Evolutionary conservation across 345 rosid species (phyloP).

Genomic region (Populus tremula): DNA sequence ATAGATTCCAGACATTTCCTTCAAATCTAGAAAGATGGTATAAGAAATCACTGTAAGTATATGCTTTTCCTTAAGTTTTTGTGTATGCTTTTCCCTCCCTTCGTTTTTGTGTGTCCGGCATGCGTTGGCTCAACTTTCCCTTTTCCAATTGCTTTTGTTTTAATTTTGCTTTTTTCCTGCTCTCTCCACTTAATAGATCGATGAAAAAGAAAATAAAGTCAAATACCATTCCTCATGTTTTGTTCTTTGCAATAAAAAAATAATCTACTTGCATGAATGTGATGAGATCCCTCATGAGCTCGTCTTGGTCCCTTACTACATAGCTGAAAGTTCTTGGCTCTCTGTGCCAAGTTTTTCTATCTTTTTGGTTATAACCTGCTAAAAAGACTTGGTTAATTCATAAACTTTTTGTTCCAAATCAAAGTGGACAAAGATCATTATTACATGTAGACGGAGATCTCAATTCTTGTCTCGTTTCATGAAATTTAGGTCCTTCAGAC

Average conservation of each 20-base stretch:
- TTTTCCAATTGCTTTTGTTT: background rate
- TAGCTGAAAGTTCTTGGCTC: background rate
- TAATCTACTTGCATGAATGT: background rate
- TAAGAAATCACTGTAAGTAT: constrained; percentile 28
- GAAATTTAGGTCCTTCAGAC: no score
- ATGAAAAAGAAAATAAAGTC: background rate
- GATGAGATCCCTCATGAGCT: background rate
- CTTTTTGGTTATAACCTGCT: no score
- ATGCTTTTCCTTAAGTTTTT: background rate
- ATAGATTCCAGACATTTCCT: background rate
- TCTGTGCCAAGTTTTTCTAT: background rate
- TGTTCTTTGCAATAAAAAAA: no score
- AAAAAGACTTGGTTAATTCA: no score
- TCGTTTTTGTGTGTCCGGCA: constrained; percentile 6
- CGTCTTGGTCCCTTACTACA: background rate
- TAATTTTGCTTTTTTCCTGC: background rate
- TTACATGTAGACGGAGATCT: no score
- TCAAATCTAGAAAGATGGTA: background rate
- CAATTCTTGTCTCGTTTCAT: no score
- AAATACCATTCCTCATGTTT: background rate
- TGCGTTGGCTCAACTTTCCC: constrained; percentile 8
- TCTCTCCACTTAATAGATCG: background rate
- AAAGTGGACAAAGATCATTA: no score
- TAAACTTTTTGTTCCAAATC: no score
- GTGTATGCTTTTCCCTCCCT: constrained; percentile 20